Base-by-base conservation (phyloP, 805 yeast genomes). In the Priceomyces medius region DNA sequence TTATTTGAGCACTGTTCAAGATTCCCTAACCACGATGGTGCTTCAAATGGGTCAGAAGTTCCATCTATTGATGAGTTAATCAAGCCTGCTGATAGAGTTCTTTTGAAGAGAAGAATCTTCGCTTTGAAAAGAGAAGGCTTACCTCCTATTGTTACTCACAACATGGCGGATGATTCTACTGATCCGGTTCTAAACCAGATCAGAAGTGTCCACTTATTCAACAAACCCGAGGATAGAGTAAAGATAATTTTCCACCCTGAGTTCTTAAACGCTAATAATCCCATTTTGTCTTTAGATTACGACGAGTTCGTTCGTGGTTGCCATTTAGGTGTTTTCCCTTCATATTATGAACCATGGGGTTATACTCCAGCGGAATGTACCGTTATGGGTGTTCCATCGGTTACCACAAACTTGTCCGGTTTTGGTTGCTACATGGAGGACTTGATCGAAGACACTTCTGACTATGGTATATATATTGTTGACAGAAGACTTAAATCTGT, bases 391-490 rank as follows among this genome's bases (percentile, higher is more conserved):
- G 95, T 93, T 45, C 99, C 99, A 13, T 88, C 97, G 5, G 87
- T 91, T 56, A 91, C 99, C 8, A 91, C 99, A 31, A 91, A 91
- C 62, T 70, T 91, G 45, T 88, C 97, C 2, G 99, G 99, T 1
- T 91, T 91, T 60, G 99, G 99, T 37, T 95, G 98, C 51, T 91
- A 91, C 69, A 91, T 91, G 98, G 99, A 91, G 67, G 97, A 91
- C 63, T 74, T 91, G 49, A 91, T 91, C 61, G 97, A 91, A 61
- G 87, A 88, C 55, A 85, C 97, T 14, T 78, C 85, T 45, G 98
- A 93, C 66, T 93, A 93, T 58, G 99, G 99, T 59, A 93, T 91
- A 57, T 93, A 93, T 68, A 88, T 91, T 51, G 97, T 91, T 38
- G 99, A 91, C 66, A 80, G 99, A 61, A 82, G 97, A 61, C 76